phyloP scores from a whole-genome alignment of 768 basidiomycete genomes.

The Brasilioporus rufonigricans region DNA sequence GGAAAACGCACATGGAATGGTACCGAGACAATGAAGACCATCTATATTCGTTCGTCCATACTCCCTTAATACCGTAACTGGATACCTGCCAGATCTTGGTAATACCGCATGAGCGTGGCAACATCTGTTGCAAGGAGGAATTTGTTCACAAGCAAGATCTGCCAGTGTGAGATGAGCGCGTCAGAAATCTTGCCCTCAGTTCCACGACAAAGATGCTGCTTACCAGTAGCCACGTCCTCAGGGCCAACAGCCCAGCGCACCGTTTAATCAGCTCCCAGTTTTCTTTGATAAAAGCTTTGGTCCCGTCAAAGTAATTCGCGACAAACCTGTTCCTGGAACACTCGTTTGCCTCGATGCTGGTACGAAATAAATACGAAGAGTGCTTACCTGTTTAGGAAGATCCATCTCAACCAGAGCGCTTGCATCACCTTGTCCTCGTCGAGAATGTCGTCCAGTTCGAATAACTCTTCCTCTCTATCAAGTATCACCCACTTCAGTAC shows the following conservation, averaged over 20 bases:
- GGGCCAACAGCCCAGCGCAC: slow-evolving; percentile 65
- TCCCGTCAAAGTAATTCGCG: slow-evolving; percentile 51
- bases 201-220: slow-evolving; percentile 15
- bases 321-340: slow-evolving; percentile 51
- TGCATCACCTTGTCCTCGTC: slow-evolving; percentile 81
- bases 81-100: slow-evolving; percentile 50
- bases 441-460: slow-evolving; percentile 63
- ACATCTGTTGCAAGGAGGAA: slow-evolving; percentile 54
- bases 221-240: slow-evolving; percentile 63
- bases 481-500: slow-evolving; percentile 66
- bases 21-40: not conserved
- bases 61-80: slow-evolving; percentile 33
- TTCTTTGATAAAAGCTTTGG: slow-evolving; percentile 51
- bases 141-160: slow-evolving; percentile 55
- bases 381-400: slow-evolving; percentile 55
- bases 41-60: not conserved
- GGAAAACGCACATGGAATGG: not conserved
- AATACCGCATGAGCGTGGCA: slow-evolving; percentile 48
- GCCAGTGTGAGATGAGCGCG: not conserved
- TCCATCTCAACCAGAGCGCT: slow-evolving; percentile 77
- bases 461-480: slow-evolving; percentile 75
- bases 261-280: slow-evolving; percentile 67
- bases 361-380: not conserved
- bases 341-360: not conserved
- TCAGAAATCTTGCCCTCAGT: not conserved